Evolutionary conservation across 1,284 basidiomycete species (phyloP), one percentile per base, ranked within the genome.

Genomic region (Fomitopsis pinicola): DNA sequence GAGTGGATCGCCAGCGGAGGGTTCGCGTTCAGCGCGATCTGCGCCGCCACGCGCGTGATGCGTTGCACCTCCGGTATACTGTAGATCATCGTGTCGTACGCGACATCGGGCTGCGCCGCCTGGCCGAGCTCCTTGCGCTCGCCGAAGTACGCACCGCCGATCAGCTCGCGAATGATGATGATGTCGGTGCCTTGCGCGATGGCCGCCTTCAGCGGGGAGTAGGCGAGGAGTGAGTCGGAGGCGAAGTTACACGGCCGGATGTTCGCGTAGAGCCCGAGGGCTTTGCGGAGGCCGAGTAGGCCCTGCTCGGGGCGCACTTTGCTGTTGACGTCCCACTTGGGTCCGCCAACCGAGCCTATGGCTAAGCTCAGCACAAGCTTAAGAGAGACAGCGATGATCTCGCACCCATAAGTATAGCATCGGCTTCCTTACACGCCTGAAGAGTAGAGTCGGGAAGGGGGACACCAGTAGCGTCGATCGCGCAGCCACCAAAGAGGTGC

Each of bases 231-330:
- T 45, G 92, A 90, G 58, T 97, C 91, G 22, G 95, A 97, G 1
- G 94, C 94, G 71, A 99, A 97, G 71, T 92, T 93, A 28, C 95
- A 94, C 6, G 97, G 97, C 42, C 97, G 92, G 74, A 99, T 97
- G 80, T 99, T 99, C 73, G 95, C 97, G 77, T 97, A 98, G 55
- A 98, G 85, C 42, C 95, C 96, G 59, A 98, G 88, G 50, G 86
- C 87, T 77, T 99, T 98, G 71, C 97, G 92, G 57, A 99, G 85
- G n/a, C 81, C 77, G 35, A 99, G 88, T 28, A 99, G 84, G 61
- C 97, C 97, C 67, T 90, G 88, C 77, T 99, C 97, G n/a, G 97
- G 97, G 62, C 97, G 89, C 58, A 98, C 87, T 74, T 92, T 91
- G 66, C 89, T 89, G 59, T 88, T 83, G 2, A 95, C 90, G 48